These are phyloP conservation scores for Vishniacozyma victoriae DNA, from an alignment of 768 basidiomycete genomes.

Conservation along the genomic window DNA sequence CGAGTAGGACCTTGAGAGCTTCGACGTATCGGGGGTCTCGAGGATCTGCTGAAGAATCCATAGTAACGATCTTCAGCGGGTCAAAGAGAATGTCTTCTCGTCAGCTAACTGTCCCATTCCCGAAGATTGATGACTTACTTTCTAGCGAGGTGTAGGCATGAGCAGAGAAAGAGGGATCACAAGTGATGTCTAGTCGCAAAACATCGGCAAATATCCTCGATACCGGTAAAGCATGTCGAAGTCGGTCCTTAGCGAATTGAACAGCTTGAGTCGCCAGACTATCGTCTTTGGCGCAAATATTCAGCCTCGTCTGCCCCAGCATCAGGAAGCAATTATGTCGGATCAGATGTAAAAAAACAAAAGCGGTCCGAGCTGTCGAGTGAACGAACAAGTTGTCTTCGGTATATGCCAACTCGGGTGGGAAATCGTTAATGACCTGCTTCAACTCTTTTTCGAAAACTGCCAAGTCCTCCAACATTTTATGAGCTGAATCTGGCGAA, in stretches of 20 bases:
- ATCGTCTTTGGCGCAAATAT: not conserved
- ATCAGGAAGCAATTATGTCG: slow-evolving; percentile 14
- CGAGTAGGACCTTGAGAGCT: not conserved
- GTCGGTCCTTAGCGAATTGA: not conserved
- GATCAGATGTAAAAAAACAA: slow-evolving; percentile 1
- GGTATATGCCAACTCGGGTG: slow-evolving; percentile 7
- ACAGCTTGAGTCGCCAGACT: not conserved
- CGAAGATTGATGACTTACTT: not conserved
- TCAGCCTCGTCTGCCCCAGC: not conserved
- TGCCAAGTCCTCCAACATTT: not conserved
- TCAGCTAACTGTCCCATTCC: not conserved
- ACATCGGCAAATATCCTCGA: slow-evolving; percentile 3
- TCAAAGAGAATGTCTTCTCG: not conserved
- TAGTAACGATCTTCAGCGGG: not conserved
- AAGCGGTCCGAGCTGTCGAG: not conserved
- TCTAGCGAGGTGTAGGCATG: slow-evolving; percentile 7
- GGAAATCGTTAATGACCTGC: slow-evolving; percentile 2
- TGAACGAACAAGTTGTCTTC: slow-evolving; percentile 9
- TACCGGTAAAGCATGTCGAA: slow-evolving; percentile 1
- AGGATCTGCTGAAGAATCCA: not conserved
- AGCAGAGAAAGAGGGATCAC: slow-evolving; percentile 1
- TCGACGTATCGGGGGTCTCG: not conserved
- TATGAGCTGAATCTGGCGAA: not conserved
- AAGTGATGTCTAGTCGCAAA: not conserved
- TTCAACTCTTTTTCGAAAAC: slow-evolving; percentile 2